These are phyloP conservation scores for Blastomyces parvus DNA, from an alignment of 2,329 filamentous ascomycete genomes.

Conservation along the genomic window DNA sequence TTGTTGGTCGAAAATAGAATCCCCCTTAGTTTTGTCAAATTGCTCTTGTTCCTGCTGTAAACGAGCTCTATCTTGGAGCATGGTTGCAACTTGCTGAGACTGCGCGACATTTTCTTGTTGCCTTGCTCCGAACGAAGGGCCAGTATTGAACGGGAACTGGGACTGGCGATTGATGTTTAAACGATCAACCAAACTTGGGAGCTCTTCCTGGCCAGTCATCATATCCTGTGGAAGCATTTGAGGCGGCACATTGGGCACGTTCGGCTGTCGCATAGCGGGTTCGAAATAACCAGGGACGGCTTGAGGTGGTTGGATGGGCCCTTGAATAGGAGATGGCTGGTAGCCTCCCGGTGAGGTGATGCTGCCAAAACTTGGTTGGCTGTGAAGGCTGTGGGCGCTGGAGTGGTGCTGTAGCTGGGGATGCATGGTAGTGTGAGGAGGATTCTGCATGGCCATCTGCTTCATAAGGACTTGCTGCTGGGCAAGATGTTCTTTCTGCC, in stretches of 20 bases:
- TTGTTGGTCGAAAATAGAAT: constrained; percentile 42
- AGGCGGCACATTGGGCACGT: constrained; percentile 25
- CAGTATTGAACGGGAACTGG: constrained; percentile 40
- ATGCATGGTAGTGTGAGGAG: constrained; percentile 44
- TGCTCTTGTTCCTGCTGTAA: constrained; percentile 54
- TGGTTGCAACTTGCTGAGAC: constrained; percentile 48
- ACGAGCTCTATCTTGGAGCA: constrained; percentile 52
- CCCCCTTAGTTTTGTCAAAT: constrained; percentile 36
- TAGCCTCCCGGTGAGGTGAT: constrained; percentile 77
- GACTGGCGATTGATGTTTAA: constrained; percentile 48
- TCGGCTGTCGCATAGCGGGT: constrained; percentile 38
- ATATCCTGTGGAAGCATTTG: constrained; percentile 34
- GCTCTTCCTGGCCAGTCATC: constrained; percentile 59
- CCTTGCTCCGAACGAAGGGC: constrained; percentile 37
- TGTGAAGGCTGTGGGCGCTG: constrained; percentile 90
- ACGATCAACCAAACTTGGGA: constrained; percentile 55
- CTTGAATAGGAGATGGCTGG: constrained; percentile 51
- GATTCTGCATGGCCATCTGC: constrained; percentile 57
- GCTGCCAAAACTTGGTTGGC: constrained; percentile 91
- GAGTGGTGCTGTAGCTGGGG: constrained; percentile 77
- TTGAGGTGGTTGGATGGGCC: constrained; percentile 48
- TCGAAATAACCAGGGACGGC: constrained; percentile 64
- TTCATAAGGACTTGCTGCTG: constrained; percentile 72
- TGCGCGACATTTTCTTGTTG: constrained; percentile 39
- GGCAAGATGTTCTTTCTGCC: constrained; percentile 85